A percentile compares a stretch with the other conserved stretches of the same genome.
Conservation (phyloP, 805 yeast genomes). For the Brettanomyces sp. region DNA sequence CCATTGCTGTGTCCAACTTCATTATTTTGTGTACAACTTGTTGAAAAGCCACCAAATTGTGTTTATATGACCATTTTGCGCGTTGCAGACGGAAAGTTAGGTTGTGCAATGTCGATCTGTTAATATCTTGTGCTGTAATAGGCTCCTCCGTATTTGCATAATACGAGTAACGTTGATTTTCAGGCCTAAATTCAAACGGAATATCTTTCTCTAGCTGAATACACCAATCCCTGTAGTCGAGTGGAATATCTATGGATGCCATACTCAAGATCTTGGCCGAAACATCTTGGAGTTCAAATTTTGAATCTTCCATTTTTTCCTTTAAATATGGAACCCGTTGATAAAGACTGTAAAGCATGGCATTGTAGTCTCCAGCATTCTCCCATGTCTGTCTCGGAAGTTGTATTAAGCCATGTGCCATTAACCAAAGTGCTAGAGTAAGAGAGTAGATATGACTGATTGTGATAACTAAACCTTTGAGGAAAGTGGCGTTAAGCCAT, state of each 20-base stretch:
- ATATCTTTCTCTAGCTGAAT: constrained; percentile 39
- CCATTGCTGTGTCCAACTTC: constrained; percentile 48
- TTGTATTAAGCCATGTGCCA: constrained; percentile 72
- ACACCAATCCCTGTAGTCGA: constrained; percentile 55
- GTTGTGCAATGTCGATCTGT: constrained; percentile 35
- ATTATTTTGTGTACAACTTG: constrained; percentile 39
- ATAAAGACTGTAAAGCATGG: constrained; percentile 29
- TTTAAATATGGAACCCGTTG: constrained; percentile 45
- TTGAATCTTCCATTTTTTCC: constrained; percentile 56
- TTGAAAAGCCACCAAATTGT: constrained; percentile 51
- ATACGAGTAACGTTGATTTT: constrained; percentile 12
- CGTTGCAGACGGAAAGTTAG: constrained; percentile 43
- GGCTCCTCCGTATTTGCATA: constrained; percentile 6
- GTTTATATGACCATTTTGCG: constrained; percentile 41
- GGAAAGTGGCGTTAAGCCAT: constrained; percentile 30
- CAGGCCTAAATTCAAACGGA: constrained; percentile 30
- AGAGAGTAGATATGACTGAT: constrained; percentile 70
- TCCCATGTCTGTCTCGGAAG: constrained; percentile 42
- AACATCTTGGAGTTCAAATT: constrained; percentile 52
- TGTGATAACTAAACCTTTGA: constrained; percentile 65
- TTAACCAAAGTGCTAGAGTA: constrained; percentile 67
- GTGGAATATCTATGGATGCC: constrained; percentile 33
- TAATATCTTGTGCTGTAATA: constrained; percentile 25
- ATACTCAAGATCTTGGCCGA: constrained; percentile 50
- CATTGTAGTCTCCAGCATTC: constrained; percentile 19